Evolutionary conservation across 179 eudicot genomes (phyloP).

Genomic region (Sideroxylon spinosum): DNA sequence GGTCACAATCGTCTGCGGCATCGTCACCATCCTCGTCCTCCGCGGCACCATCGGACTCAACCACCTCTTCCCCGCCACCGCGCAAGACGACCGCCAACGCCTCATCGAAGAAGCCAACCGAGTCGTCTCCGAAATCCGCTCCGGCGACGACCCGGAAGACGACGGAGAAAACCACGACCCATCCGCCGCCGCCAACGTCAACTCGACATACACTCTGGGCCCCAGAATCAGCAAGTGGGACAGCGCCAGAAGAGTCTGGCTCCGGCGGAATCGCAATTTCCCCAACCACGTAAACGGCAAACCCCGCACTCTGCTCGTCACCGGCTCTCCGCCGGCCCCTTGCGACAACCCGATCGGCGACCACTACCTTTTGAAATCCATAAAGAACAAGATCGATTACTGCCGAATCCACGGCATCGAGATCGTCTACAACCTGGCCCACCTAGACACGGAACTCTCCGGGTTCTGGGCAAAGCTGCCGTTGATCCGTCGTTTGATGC

Average conservation of each 20-base stretch:
- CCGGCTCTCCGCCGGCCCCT: slow-evolving; percentile 51
- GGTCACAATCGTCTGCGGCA: slow-evolving; percentile 48
- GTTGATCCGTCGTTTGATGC: slow-evolving; percentile 40
- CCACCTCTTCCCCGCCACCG: slow-evolving; percentile 26
- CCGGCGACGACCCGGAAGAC: slow-evolving; percentile 17
- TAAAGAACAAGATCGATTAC: slow-evolving; percentile 61
- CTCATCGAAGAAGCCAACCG: slow-evolving; percentile 39
- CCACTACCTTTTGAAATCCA: slow-evolving; percentile 45
- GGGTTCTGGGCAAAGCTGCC: slow-evolving; percentile 64
- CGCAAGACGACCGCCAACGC: slow-evolving; percentile 1
- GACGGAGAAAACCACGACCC: slow-evolving; percentile 6
- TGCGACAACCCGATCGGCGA: slow-evolving; percentile 58
- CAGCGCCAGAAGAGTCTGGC: slow-evolving; percentile 31
- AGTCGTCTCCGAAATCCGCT: slow-evolving; percentile 40
- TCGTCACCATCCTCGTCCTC: slow-evolving; percentile 50
- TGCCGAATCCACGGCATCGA: slow-evolving; percentile 55
- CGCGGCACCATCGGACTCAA: slow-evolving; percentile 53
- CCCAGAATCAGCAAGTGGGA: slow-evolving; percentile 52
- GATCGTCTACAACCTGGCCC: slow-evolving; percentile 55
- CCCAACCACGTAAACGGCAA: slow-evolving; percentile 34
- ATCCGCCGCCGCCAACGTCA: slow-evolving; percentile 21
- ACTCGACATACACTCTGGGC: slow-evolving; percentile 43
- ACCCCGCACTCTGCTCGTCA: slow-evolving; percentile 42
- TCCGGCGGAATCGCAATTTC: slow-evolving; percentile 40
- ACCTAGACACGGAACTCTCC: slow-evolving; percentile 42